Conservation (phyloP, 2,329 filamentous ascomycete species). For the Diplodia seriata region DNA sequence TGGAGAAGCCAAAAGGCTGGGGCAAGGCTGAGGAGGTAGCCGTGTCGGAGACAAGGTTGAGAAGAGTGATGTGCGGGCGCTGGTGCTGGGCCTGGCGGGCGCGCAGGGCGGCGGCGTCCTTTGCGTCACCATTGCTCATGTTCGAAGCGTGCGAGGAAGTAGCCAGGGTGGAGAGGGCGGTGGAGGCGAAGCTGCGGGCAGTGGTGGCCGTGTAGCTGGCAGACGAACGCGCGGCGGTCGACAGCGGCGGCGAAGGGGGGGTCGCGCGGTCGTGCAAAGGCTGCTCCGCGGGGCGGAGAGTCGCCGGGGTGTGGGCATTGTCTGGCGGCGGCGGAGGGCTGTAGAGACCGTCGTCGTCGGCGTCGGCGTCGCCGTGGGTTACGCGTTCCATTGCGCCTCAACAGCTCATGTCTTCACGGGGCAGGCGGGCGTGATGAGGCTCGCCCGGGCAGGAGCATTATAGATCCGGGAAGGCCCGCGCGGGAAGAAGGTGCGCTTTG, state of each 20-base stretch:
- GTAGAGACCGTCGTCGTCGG: constrained; percentile 32
- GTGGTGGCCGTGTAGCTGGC: constrained; percentile 32
- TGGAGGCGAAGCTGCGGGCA: constrained; percentile 30
- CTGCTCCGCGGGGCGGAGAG: constrained; percentile 6
- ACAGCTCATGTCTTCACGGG: constrained; percentile 19
- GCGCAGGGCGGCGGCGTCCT: constrained; percentile 12
- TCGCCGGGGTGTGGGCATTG: neutral
- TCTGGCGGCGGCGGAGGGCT: constrained; percentile 32
- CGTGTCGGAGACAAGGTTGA: constrained; percentile 49
- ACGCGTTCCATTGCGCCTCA: constrained; percentile 32
- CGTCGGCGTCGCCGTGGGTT: constrained; percentile 20
- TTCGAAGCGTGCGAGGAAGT: constrained; percentile 30
- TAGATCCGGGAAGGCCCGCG: constrained; percentile 8
- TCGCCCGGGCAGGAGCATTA: constrained; percentile 23
- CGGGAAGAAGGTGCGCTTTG: neutral
- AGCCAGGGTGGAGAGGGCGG: constrained; percentile 27
- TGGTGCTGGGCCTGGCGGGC: constrained; percentile 36
- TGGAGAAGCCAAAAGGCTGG: constrained; percentile 47
- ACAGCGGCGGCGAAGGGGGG: constrained; percentile 28
- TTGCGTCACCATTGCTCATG: constrained; percentile 28
- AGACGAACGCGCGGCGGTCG: constrained; percentile 29
- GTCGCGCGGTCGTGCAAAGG: constrained; percentile 14
- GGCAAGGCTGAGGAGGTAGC: constrained; percentile 49
- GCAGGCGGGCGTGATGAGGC: neutral
- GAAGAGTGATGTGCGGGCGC: constrained; percentile 44